These are phyloP conservation scores for Calycina herbarum DNA, from an alignment of 2,329 filamentous ascomycete species.

Conservation along the genomic window DNA sequence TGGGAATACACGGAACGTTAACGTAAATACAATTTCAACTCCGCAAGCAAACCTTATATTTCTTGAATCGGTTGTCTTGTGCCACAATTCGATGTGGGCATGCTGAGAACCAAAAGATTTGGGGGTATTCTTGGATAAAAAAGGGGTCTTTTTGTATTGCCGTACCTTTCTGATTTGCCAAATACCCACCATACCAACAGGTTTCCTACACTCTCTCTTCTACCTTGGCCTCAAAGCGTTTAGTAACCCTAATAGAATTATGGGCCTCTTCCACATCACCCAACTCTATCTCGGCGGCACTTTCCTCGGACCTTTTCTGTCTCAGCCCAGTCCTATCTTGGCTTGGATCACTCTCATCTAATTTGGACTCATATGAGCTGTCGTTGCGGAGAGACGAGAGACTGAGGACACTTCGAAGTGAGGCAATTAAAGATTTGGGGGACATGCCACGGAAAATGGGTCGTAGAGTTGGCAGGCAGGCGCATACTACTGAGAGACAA, in stretches of 20 bases:
- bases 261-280: background rate
- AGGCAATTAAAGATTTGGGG: background rate
- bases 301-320: background rate
- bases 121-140: no score
- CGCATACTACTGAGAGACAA: background rate
- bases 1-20: no score
- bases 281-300: background rate
- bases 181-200: no score
- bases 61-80: no score
- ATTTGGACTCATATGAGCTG: background rate
- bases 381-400: background rate
- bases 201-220: background rate
- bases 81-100: no score
- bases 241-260: background rate
- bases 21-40: no score
- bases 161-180: no score
- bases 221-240: background rate
- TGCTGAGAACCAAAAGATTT: no score
- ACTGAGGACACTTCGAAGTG: background rate
- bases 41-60: no score
- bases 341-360: background rate
- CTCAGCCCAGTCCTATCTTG: background rate
- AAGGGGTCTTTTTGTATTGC: no score
- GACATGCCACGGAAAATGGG: constrained; percentile 6
- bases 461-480: background rate